Evolutionary conservation across 176 grass and related monocot species (phyloP), one percentile per base, ranked within the genome.

Genomic region (Zoysia pacifica): DNA sequence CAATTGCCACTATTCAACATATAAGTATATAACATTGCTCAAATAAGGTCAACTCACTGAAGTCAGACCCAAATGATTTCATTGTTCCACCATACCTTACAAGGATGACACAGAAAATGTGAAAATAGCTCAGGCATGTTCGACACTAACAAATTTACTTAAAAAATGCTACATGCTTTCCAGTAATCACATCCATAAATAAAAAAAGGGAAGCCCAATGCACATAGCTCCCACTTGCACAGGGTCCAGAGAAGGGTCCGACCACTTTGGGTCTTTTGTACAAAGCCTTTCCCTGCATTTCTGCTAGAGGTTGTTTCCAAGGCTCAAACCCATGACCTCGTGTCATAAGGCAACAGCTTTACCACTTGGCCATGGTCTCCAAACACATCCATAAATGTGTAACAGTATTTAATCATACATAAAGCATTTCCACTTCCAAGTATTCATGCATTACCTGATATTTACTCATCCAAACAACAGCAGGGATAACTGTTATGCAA

Each of bases 381-480:
- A 28, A 28, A 28, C 62, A 48, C 48, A 81, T 65, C 46, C 40
- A 77, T 69, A 14, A 48, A 2, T 28, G 2, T 79, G 41, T 9
- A 70, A 20, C 65, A 63, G 55, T 70, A 77, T 52, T 38, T 14
- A 9, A 62, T 54, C 81, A 74, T 69, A 84, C 6, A 39, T 54
- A 80, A 49, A 37, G 20, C 7, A 70, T 75, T 77, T 77, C 12
- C 13, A 86, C 51, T 73, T 73, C 53, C 20, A 84, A 11, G 49
- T 62, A 76, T 72, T 6, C 53, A 79, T 9, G 5, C 11, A 61
- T 53, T 56, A 61, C 38, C 48, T 47, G 15, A 62, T 76, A 74
- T 0, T 67, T 50, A 67, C 78, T 73, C 2, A 61, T 46, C 47
- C 19, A 14, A 14, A n/a, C n/a, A n/a, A n/a, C n/a, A n/a, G 7